These are phyloP conservation scores for Suhomyces sp. DNA, from an alignment of 805 yeast species.

Conservation along the genomic window DNA sequence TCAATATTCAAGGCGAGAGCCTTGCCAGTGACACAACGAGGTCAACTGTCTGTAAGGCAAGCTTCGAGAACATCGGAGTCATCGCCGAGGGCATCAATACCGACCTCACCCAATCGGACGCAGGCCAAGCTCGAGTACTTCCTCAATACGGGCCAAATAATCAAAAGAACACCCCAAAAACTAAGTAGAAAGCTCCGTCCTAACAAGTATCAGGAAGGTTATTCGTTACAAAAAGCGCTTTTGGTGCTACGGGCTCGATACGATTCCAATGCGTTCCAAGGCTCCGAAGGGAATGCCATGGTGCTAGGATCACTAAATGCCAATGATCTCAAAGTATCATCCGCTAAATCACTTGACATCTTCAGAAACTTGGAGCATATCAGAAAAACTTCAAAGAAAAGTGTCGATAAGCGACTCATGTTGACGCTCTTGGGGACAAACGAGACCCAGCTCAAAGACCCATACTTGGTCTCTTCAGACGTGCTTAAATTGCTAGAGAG, in stretches of 20 bases:
- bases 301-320: slow-evolving; percentile 21
- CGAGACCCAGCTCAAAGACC: slow-evolving; percentile 56
- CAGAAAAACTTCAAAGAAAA: slow-evolving; percentile 20
- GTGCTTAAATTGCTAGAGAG: slow-evolving; percentile 49
- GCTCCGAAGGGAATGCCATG: slow-evolving; percentile 22
- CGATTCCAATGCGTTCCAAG: slow-evolving; percentile 16
- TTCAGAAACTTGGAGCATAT: slow-evolving; percentile 30
- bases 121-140: slow-evolving; percentile 25
- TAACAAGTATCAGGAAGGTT: neutral
- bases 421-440: slow-evolving; percentile 51
- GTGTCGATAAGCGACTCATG: slow-evolving; percentile 45
- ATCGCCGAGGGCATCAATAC: neutral
- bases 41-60: neutral
- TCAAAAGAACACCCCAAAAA: slow-evolving; percentile 16
- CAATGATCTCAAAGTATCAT: slow-evolving; percentile 20
- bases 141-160: slow-evolving; percentile 27
- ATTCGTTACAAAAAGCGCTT: slow-evolving; percentile 21
- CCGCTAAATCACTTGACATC: slow-evolving; percentile 20
- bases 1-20: neutral
- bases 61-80: neutral
- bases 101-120: slow-evolving; percentile 3
- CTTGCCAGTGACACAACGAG: neutral
- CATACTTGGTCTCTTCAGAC: slow-evolving; percentile 53
- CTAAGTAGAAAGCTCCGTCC: slow-evolving; percentile 6
- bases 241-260: slow-evolving; percentile 18